Conservation (phyloP, 2,329 filamentous ascomycete genomes). For the Clonostachys sp. region DNA sequence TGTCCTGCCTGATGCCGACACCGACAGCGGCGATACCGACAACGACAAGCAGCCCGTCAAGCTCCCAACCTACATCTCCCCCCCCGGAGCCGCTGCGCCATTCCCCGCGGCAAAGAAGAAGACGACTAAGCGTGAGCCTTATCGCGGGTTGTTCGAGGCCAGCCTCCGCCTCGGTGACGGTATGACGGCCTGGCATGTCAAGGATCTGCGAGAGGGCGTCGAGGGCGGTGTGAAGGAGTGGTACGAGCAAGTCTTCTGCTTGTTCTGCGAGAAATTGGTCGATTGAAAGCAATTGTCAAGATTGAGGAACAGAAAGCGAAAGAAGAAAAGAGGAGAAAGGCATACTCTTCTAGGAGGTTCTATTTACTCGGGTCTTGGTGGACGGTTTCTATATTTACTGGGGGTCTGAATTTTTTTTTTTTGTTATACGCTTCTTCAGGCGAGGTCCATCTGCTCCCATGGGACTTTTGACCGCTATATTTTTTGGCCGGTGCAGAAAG, state of each 20-base stretch:
- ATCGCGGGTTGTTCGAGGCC: constrained; percentile 47
- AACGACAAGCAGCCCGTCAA: constrained; percentile 3
- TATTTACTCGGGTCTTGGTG: too few species aligned
- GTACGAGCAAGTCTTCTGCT: constrained; percentile 44
- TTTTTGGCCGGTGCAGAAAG: too few species aligned
- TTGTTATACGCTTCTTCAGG: too few species aligned
- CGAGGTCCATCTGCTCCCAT: too few species aligned
- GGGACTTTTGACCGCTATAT: too few species aligned
- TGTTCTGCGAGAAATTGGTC: constrained; percentile 43
- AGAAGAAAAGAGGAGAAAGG: too few species aligned
- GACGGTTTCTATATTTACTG: too few species aligned
- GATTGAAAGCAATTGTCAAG: constrained; percentile 20
- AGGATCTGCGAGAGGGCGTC: constrained; percentile 42
- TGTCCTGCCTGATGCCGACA: background rate
- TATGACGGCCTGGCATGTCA: constrained; percentile 45
- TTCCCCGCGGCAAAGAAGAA: background rate
- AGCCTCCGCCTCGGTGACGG: constrained; percentile 39
- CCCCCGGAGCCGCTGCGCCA: background rate
- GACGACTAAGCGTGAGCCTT: constrained; percentile 13
- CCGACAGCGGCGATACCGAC: constrained; percentile 1
- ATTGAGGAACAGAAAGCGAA: background rate
- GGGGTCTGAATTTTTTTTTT: too few species aligned
- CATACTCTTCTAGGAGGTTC: too few species aligned
- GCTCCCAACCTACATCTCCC: background rate
- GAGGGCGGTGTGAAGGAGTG: constrained; percentile 45